phyloP scores from a whole-genome alignment of 768 basidiomycete species.

The Daedaleopsis nitida region DNA sequence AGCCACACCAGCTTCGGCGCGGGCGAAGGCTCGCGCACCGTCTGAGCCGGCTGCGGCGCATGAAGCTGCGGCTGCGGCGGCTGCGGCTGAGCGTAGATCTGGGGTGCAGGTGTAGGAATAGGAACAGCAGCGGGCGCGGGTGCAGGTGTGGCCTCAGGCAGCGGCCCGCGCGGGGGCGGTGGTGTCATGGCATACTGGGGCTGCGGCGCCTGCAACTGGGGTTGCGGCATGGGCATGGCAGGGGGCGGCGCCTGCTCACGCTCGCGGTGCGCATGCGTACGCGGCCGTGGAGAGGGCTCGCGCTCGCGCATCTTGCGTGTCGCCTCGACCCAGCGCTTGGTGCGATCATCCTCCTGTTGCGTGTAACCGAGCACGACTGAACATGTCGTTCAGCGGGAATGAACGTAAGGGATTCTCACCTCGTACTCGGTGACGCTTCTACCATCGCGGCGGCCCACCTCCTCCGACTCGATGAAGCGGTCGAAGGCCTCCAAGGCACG shows the following conservation, averaged over 20 bases:
- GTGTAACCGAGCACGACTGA: neutral
- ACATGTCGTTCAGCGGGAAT: neutral
- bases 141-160: neutral
- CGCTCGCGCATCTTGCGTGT: conserved; percentile 21
- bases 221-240: neutral
- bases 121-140: neutral
- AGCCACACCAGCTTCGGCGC: conserved; percentile 25
- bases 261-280: neutral
- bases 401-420: conserved; percentile 6
- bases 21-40: conserved; percentile 15
- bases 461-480: conserved; percentile 50
- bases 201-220: neutral
- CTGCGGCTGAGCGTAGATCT: neutral
- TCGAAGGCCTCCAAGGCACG: conserved; percentile 62
- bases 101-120: neutral
- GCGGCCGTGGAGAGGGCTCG: conserved; percentile 15
- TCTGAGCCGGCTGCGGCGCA: conserved; percentile 18
- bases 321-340: conserved; percentile 23
- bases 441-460: neutral
- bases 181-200: neutral
- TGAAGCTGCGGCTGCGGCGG: neutral
- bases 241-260: neutral
- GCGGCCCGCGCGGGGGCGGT: neutral
- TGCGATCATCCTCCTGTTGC: conserved; percentile 20
- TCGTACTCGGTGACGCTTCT: conserved; percentile 19